These are phyloP conservation scores for Ganoderma resinaceum DNA, from an alignment of 1,284 basidiomycete genomes.

Conservation along the genomic window DNA sequence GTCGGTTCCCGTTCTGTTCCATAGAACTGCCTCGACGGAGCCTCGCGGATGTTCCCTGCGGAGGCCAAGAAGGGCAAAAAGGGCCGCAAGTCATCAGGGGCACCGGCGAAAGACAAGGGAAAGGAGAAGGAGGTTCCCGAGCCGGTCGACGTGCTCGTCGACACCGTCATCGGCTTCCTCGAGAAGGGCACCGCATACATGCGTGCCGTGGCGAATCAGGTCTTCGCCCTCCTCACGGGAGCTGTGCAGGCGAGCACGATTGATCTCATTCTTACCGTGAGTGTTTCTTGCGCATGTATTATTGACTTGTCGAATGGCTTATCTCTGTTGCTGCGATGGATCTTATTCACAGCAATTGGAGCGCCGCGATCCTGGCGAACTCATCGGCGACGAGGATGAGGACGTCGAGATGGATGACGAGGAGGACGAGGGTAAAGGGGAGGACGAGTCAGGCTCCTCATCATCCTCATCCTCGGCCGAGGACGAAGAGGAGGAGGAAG, in stretches of 20 bases:
- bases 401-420: slow-evolving; percentile 47
- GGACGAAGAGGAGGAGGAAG: slow-evolving; percentile 57
- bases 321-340: slow-evolving; percentile 18
- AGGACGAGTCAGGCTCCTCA: slow-evolving; percentile 32
- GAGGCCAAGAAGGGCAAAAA: slow-evolving; percentile 53
- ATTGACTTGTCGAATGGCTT: slow-evolving; percentile 13
- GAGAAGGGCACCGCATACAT: slow-evolving; percentile 88
- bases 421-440: slow-evolving; percentile 51
- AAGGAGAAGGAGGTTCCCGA: slow-evolving; percentile 51
- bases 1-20: slow-evolving; percentile 13
- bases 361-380: slow-evolving; percentile 67
- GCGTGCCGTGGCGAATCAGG: slow-evolving; percentile 82
- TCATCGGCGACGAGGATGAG: slow-evolving; percentile 52
- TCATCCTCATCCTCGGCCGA: slow-evolving; percentile 40
- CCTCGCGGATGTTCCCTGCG: slow-evolving; percentile 56
- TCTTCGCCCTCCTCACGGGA: slow-evolving; percentile 79
- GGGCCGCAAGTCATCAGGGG: slow-evolving; percentile 46
- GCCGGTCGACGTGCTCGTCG: slow-evolving; percentile 87
- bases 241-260: slow-evolving; percentile 79
- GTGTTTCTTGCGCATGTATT: slow-evolving; percentile 38
- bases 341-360: slow-evolving; percentile 76
- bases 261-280: slow-evolving; percentile 84
- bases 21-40: slow-evolving; percentile 52
- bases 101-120: slow-evolving; percentile 39
- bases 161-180: slow-evolving; percentile 88